Conservation (phyloP, 768 basidiomycete species). For the Agrocybe chaxingu region DNA sequence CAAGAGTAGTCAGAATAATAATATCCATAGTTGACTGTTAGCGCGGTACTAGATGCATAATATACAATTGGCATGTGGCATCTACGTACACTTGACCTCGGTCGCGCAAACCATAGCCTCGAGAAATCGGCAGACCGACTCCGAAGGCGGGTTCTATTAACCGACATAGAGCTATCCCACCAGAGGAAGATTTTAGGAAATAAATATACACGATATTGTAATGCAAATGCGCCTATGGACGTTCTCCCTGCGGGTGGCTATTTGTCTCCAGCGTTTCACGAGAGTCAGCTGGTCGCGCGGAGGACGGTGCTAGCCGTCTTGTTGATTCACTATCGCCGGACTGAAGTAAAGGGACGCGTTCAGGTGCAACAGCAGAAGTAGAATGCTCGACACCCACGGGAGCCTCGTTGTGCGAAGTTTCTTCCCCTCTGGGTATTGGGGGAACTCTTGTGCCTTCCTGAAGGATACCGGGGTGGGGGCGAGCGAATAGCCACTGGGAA, state of each 20-base stretch:
- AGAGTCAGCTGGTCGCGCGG: constrained; percentile 8
- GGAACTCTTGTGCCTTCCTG: constrained; percentile 8
- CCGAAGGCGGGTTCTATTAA: no score
- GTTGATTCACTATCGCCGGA: constrained; percentile 6
- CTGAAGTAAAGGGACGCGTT: constrained; percentile 20
- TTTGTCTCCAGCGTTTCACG: not conserved
- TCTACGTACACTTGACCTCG: no score
- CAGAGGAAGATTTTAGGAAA: not conserved
- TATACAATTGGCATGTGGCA: no score
- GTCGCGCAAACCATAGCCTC: no score
- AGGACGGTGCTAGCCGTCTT: constrained; percentile 13
- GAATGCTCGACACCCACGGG: constrained; percentile 17
- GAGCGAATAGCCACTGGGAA: constrained; percentile 11
- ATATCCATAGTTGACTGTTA: no score
- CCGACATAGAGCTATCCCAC: no score
- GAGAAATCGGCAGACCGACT: no score
- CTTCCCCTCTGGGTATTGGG: constrained; percentile 7
- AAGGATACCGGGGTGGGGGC: constrained; percentile 1
- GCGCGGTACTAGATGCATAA: no score
- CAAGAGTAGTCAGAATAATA: no score
- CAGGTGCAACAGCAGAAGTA: constrained; percentile 17
- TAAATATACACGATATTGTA: not conserved
- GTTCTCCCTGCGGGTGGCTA: constrained; percentile 3
- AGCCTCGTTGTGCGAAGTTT: constrained; percentile 12
- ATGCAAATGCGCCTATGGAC: not conserved